These are phyloP conservation scores for Solanum boliviense DNA, from an alignment of 257 asterid genomes.

Conservation along the genomic window DNA sequence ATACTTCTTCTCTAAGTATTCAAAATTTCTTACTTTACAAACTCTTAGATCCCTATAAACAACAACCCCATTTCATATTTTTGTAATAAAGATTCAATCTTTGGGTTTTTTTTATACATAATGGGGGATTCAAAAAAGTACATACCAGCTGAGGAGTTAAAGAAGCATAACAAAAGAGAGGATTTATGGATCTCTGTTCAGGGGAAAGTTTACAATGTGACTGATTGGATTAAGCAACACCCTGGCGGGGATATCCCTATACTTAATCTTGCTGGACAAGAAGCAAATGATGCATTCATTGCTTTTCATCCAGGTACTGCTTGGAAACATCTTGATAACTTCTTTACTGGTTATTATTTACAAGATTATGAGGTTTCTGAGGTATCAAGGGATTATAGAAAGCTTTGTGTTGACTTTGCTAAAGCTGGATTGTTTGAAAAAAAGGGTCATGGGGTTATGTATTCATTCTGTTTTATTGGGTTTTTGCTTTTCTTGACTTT, in stretches of 20 bases:
- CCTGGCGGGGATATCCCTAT: conserved; percentile 35
- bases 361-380: conserved; percentile 33
- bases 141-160: conserved; percentile 22
- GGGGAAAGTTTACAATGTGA: conserved; percentile 29
- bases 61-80: background rate
- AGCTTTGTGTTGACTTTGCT: conserved; percentile 14
- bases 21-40: background rate
- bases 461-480: conserved; percentile 1
- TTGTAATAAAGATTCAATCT: background rate
- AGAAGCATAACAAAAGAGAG: conserved; percentile 20
- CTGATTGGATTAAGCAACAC: conserved; percentile 31
- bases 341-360: conserved; percentile 28
- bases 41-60: background rate
- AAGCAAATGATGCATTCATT: conserved; percentile 39
- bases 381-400: conserved; percentile 34
- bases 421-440: conserved; percentile 34
- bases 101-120: background rate
- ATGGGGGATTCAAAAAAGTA: conserved; percentile 10
- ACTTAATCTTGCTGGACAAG: conserved; percentile 33
- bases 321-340: conserved; percentile 29
- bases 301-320: conserved; percentile 42
- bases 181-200: conserved; percentile 35
- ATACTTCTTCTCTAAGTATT: background rate
- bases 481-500: conserved; percentile 9
- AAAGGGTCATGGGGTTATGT: conserved; percentile 35